Conservation (phyloP, 163 green algal genomes). For the Chlamydomonas reinhardtii region DNA sequence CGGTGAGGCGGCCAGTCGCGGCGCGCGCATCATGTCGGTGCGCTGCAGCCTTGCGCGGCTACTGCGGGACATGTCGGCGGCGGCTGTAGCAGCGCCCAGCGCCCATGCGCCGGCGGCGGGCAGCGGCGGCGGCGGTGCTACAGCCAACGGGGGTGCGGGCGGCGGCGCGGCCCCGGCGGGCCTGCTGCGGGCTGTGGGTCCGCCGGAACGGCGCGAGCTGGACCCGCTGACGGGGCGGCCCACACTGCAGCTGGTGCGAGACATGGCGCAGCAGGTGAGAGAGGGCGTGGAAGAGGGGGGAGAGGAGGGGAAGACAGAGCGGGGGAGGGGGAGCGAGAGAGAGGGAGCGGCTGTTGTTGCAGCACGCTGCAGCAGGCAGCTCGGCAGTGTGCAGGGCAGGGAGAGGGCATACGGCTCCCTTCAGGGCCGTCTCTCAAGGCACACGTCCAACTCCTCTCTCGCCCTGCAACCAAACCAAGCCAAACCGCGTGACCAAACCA, state of each 20-base stretch:
- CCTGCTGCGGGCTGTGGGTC: slow-evolving; percentile 38
- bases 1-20: slow-evolving; percentile 15
- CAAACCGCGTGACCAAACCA: too few species aligned
- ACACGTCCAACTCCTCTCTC: too few species aligned
- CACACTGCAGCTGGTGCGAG: slow-evolving; percentile 65
- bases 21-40: slow-evolving; percentile 49
- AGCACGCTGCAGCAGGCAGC: too few species aligned
- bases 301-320: too few species aligned
- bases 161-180: neutral
- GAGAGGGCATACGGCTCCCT: too few species aligned
- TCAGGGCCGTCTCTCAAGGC: too few species aligned
- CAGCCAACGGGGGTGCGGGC: neutral
- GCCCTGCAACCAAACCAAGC: too few species aligned
- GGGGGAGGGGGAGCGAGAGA: too few species aligned
- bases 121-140: slow-evolving; percentile 10
- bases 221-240: slow-evolving; percentile 60
- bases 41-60: slow-evolving; percentile 55
- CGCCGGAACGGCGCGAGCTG: slow-evolving; percentile 31
- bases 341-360: too few species aligned
- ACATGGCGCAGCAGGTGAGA: slow-evolving; percentile 61
- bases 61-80: slow-evolving; percentile 54
- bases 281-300: too few species aligned
- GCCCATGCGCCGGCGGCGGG: too few species aligned
- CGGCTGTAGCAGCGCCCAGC: neutral
- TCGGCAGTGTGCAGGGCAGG: too few species aligned